Conservation (phyloP, 179 eudicot species). For the Actinidia arguta region DNA sequence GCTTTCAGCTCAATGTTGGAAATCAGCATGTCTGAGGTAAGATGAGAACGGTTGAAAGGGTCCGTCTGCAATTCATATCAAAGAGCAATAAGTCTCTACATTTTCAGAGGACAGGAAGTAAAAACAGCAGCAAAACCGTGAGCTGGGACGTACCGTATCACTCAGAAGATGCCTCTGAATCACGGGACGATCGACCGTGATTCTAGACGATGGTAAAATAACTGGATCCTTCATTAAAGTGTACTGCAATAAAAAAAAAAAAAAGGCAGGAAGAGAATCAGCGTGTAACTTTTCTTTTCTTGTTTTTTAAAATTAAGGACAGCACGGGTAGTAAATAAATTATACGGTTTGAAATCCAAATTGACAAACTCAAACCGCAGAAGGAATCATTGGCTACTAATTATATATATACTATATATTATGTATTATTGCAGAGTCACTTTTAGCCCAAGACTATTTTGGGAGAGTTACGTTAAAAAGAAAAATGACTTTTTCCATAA, state of each 20-base stretch:
- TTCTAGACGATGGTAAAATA: slow-evolving; percentile 91
- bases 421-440: too few relatives aligned
- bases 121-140: neutral
- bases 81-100: slow-evolving; percentile 7
- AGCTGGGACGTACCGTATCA: slow-evolving; percentile 58
- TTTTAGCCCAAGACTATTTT: too few relatives aligned
- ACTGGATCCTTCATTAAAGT: slow-evolving; percentile 98
- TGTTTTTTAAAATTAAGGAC: neutral
- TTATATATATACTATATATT: too few relatives aligned
- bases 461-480: too few relatives aligned
- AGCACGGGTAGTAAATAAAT: neutral
- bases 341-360: neutral
- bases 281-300: neutral
- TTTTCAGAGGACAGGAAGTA: neutral
- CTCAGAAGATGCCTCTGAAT: slow-evolving; percentile 98
- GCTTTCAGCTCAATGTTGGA: slow-evolving; percentile 77
- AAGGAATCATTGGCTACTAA: neutral
- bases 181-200: slow-evolving; percentile 85
- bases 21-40: slow-evolving; percentile 90
- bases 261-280: slow-evolving; percentile 17
- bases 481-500: too few relatives aligned
- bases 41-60: slow-evolving; percentile 96
- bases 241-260: slow-evolving; percentile 56
- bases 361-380: neutral
- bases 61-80: slow-evolving; percentile 65